Percentiles rank a stretch among this genome's conserved stretches.
phyloP scores from a whole-genome alignment of 805 yeast species.

The Cyberlindnera veronae region DNA sequence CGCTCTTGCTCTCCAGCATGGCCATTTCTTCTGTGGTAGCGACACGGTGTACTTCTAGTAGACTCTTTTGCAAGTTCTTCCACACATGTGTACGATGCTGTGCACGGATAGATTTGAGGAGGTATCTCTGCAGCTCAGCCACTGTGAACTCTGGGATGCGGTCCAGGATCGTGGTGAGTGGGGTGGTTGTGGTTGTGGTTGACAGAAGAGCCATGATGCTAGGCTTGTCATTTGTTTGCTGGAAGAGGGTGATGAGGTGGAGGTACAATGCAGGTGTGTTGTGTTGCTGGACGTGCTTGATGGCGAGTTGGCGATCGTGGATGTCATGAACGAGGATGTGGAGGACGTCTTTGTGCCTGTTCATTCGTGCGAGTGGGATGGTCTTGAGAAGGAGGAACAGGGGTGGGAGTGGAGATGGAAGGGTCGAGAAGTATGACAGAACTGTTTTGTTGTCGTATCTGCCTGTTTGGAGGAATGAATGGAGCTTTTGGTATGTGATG shows the following conservation, averaged over 20 bases:
- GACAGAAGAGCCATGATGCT: conserved; percentile 39
- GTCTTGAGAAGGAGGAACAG: conserved; percentile 43
- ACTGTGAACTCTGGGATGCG: conserved; percentile 15
- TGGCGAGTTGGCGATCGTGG: conserved; percentile 54
- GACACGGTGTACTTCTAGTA: conserved; percentile 13
- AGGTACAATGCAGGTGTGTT: conserved; percentile 31
- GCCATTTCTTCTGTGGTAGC: conserved; percentile 6
- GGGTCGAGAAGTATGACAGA: conserved; percentile 27
- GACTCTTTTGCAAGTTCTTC: conserved; percentile 3
- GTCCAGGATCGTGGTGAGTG: conserved; percentile 14
- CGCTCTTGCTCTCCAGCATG: conserved; percentile 5
- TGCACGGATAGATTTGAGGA: conserved; percentile 18
- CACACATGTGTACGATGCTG: conserved; percentile 10
- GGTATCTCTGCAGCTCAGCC: conserved; percentile 17
- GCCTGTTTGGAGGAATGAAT: conserved; percentile 32
- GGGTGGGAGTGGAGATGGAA: background rate
- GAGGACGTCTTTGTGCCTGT: conserved; percentile 60
- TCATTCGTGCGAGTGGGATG: conserved; percentile 53
- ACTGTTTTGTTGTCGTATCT: conserved; percentile 28
- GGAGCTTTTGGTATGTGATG: conserved; percentile 32
- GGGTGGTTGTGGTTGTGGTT: conserved; percentile 32
- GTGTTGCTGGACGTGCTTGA: conserved; percentile 43
- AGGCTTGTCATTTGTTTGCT: conserved; percentile 30
- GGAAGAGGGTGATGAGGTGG: conserved; percentile 35
- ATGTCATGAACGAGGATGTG: conserved; percentile 57